A percentile compares a stretch with the other conserved stretches of the same genome.
Evolutionary conservation across 2,329 filamentous ascomycete genomes (phyloP).

Genomic region (Apiospora sp.): DNA sequence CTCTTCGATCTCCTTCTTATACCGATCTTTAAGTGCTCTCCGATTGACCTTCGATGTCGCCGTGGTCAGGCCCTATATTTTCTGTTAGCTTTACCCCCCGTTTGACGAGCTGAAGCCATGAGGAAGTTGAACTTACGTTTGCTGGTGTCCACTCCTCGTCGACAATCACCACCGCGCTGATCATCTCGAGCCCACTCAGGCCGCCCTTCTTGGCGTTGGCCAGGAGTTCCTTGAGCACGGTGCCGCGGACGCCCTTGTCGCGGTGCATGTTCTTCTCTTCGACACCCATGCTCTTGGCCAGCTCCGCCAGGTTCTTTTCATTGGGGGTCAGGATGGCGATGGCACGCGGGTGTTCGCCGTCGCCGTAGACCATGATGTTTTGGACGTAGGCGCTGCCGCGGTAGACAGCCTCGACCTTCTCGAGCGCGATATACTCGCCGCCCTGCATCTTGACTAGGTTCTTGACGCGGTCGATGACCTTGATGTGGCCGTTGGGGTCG

Average conservation of each 20-base stretch:
- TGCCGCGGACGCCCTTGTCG: constrained; percentile 68
- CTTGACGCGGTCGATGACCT: constrained; percentile 96
- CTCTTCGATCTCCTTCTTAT: constrained; percentile 59
- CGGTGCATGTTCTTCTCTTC: constrained; percentile 72
- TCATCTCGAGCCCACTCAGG: constrained; percentile 74
- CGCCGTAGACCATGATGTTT: constrained; percentile 89
- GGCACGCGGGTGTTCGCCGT: constrained; percentile 76
- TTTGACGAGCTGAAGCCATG: not conserved
- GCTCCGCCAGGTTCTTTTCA: constrained; percentile 67
- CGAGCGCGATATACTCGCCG: constrained; percentile 95
- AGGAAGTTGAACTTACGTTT: constrained; percentile 67
- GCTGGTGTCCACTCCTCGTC: constrained; percentile 90
- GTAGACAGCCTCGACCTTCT: constrained; percentile 94
- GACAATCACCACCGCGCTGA: constrained; percentile 78
- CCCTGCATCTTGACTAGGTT: constrained; percentile 96
- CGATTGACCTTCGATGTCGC: constrained; percentile 70
- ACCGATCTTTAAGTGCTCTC: constrained; percentile 57
- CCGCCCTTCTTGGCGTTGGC: constrained; percentile 70
- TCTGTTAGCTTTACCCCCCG: not conserved
- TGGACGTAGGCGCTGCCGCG: constrained; percentile 79
- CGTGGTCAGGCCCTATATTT: constrained; percentile 62
- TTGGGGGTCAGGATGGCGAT: constrained; percentile 81
- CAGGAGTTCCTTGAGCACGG: constrained; percentile 74
- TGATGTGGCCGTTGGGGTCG: constrained; percentile 78
- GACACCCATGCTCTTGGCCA: constrained; percentile 69